Evolutionary conservation across 2,329 filamentous ascomycete genomes (phyloP).

Genomic region (Macrophomina phaseolina): DNA sequence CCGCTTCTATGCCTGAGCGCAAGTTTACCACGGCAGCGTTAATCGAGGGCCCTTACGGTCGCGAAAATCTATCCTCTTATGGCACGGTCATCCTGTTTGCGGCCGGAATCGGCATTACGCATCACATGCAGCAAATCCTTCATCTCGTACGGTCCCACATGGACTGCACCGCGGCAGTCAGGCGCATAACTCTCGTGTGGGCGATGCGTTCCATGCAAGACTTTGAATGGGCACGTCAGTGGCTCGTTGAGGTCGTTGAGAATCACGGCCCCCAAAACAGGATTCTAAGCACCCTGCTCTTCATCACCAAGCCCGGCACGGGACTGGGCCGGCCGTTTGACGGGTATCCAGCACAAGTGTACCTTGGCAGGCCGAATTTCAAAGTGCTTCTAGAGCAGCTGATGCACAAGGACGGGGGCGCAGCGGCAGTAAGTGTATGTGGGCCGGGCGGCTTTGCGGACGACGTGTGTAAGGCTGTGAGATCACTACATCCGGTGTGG

Average conservation of each 20-base stretch:
- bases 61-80: slow-evolving; percentile 84
- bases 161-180: neutral
- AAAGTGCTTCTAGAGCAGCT: neutral
- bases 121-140: slow-evolving; percentile 86
- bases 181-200: neutral
- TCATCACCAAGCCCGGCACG: too few species aligned
- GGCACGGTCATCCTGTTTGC: slow-evolving; percentile 71
- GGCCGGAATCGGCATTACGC: slow-evolving; percentile 73
- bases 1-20: too few species aligned
- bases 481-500: slow-evolving; percentile 61
- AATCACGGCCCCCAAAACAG: neutral
- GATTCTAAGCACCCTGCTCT: neutral
- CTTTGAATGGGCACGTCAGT: neutral
- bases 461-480: slow-evolving; percentile 62
- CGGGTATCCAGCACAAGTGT: neutral
- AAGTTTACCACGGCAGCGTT: slow-evolving; percentile 66
- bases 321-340: too few species aligned
- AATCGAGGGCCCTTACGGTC: slow-evolving; percentile 84
- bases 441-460: neutral
- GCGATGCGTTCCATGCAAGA: neutral
- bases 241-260: neutral
- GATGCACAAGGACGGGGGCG: neutral
- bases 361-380: neutral
- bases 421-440: neutral
- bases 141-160: slow-evolving; percentile 64